phyloP scores from a whole-genome alignment of 2,329 filamentous ascomycete species.

The Colletotrichum phormii region DNA sequence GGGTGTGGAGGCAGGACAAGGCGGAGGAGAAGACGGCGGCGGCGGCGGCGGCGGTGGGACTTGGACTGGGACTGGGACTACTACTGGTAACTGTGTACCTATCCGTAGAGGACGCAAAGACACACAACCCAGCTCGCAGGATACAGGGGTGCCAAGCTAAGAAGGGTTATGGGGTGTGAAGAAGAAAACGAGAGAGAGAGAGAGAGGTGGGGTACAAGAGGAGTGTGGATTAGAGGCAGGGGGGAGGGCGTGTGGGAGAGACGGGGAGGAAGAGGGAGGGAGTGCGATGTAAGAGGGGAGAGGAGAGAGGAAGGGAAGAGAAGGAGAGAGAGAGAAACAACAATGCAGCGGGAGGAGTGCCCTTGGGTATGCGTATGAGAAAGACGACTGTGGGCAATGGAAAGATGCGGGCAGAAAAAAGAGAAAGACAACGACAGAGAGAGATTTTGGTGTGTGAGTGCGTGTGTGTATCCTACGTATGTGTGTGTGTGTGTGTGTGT shows the following conservation, averaged over 20 bases:
- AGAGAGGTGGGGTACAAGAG: neutral
- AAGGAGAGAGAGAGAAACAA: neutral
- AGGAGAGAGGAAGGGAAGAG: constrained; percentile 12
- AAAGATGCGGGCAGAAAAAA: neutral
- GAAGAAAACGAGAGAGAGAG: neutral
- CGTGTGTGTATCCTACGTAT: neutral
- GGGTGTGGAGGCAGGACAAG: constrained; percentile 15
- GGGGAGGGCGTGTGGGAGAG: neutral
- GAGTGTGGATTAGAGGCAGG: neutral
- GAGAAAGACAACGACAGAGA: neutral
- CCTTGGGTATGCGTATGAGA: neutral
- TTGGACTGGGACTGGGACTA: neutral
- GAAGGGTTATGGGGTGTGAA: neutral
- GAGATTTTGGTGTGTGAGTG: neutral
- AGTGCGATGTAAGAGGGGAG: neutral
- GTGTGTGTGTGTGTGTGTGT: neutral
- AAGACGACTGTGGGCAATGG: neutral
- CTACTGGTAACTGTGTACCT: too few species aligned
- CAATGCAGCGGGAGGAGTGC: neutral
- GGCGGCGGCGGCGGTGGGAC: constrained; percentile 22
- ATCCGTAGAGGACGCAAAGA: constrained; percentile 18
- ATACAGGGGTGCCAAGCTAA: neutral
- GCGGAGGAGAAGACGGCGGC: constrained; percentile 11
- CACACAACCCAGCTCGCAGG: constrained; percentile 25
- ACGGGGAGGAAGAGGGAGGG: constrained; percentile 7